Base-by-base conservation (phyloP, 495 filamentous ascomycete genomes). In the Penicillium soppii region DNA sequence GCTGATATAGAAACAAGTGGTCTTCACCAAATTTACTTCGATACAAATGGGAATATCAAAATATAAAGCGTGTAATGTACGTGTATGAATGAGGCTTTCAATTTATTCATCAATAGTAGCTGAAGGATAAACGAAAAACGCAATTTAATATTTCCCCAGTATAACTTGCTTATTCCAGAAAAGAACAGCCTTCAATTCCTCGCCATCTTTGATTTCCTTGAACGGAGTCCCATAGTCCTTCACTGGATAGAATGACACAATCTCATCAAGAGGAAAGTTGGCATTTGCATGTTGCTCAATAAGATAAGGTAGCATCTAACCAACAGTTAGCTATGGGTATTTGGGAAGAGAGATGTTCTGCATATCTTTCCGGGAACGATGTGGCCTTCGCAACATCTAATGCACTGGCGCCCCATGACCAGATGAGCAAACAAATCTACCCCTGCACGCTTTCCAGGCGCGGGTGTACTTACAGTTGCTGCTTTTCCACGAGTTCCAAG, bases 241-340 rank as follows among this genome's bases (percentile, higher is more conserved):
- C 5, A 43, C 54, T 9, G 35, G 26, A 49, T 55, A 57, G 36
- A 48, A 52, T 17, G 20, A 47, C 27, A 54, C 50, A 12, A 57
- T 48, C 54, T 51, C 53, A 12, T 54, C 22, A 40, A 53, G 43
- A 0, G 72, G 65, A 26, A 71, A 64, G 42, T 45, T 45, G 3
- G 63, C 68, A 44, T 67, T 53, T 21, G 42, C 45, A 16, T 68
- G 61, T 53, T 55, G 59, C 16, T 65, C 41, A 40, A 73, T 68
- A 45, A 73, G 32, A 43, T 54, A 57, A 0, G 68, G 68, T 17
- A 71, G 46, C 39, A 64, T 67, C 56, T 37, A 19, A n/a, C 6
- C 2, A 37, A 10, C 12, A 4, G 17, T 37, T 37, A 37, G 35
- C n/a, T 32, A 7, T 32, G 10, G 35, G 15, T 17, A 17, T 13